phyloP scores from a whole-genome alignment of 345 rosid species.

The Euphorbia pulcherrima region DNA sequence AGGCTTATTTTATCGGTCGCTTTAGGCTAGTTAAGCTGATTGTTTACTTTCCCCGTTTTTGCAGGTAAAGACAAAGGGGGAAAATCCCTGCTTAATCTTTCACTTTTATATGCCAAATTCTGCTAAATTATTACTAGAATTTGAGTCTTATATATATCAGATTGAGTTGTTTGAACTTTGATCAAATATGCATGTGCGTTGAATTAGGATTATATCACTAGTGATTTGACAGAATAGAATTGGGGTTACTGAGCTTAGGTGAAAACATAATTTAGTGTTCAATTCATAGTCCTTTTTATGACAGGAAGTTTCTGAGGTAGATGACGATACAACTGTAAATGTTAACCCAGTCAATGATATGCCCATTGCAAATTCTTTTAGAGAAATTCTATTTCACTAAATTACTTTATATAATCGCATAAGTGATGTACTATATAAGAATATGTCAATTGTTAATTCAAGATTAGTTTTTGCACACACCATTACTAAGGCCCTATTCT shows the following conservation, averaged over 20 bases:
- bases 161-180: no score
- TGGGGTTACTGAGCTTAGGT: not conserved
- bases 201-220: not conserved
- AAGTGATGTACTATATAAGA: not conserved
- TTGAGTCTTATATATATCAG: no score
- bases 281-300: not conserved
- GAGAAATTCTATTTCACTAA: no score
- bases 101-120: not conserved
- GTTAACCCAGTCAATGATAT: not conserved
- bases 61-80: slow-evolving; percentile 78
- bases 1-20: not conserved
- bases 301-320: not conserved
- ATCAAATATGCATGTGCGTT: no score
- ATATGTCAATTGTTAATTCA: not conserved
- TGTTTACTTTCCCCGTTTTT: not conserved
- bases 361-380: no score
- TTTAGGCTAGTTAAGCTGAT: not conserved
- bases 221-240: not conserved
- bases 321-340: not conserved
- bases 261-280: not conserved
- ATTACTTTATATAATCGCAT: not conserved
- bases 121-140: no score
- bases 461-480: no score
- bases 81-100: not conserved
- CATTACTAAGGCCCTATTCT: no score